Conservation (phyloP, 371 early-diverging fungal species). For the Saksenaea oblongispora region DNA sequence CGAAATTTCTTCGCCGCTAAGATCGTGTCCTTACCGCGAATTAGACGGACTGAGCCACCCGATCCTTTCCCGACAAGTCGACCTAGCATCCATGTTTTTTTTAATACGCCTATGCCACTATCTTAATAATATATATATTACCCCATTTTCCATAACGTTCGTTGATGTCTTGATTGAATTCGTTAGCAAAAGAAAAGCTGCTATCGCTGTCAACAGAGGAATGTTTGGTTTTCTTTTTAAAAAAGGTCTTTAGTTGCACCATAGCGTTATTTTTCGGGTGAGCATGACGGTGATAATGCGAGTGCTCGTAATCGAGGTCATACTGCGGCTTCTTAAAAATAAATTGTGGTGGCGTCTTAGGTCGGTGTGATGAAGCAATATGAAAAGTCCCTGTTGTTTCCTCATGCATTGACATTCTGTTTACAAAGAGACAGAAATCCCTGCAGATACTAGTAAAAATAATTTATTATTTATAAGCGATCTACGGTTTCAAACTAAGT, state of each 20-base stretch:
- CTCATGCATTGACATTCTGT: background rate
- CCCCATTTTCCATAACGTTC: slow-evolving; percentile 33
- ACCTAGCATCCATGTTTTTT: slow-evolving; percentile 15
- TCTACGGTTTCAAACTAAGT: background rate
- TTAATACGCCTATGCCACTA: too few species aligned
- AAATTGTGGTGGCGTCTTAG: slow-evolving; percentile 29
- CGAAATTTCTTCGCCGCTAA: slow-evolving; percentile 86
- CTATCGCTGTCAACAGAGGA: background rate
- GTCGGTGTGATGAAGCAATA: background rate
- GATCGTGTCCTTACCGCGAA: slow-evolving; percentile 50
- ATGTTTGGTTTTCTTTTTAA: slow-evolving; percentile 18
- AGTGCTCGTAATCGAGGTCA: slow-evolving; percentile 25
- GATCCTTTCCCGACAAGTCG: slow-evolving; percentile 60
- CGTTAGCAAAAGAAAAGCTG: slow-evolving; percentile 25
- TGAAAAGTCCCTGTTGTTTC: too few species aligned
- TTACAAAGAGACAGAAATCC: background rate
- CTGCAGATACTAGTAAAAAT: background rate
- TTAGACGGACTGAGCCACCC: slow-evolving; percentile 65
- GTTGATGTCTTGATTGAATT: slow-evolving; percentile 28
- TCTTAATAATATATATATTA: too few species aligned
- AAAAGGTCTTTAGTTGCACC: slow-evolving; percentile 43
- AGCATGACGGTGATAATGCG: slow-evolving; percentile 32
- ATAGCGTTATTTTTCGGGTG: slow-evolving; percentile 30
- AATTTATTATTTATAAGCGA: background rate
- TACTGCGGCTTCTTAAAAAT: slow-evolving; percentile 31